Evolutionary conservation across 306 rosid species (phyloP).

Genomic region (Casuarina cunninghamiana): DNA sequence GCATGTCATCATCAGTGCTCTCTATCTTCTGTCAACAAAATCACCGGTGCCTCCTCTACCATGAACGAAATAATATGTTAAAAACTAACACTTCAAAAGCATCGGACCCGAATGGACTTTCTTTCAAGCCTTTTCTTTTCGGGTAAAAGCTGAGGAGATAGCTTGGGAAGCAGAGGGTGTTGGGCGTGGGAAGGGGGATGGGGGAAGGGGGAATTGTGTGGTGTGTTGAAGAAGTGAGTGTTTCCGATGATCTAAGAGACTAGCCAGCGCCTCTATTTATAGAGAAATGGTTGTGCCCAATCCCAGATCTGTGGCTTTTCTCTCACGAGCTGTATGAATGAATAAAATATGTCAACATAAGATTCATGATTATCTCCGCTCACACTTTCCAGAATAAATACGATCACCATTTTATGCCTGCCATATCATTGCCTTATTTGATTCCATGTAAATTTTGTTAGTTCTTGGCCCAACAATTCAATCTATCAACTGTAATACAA

Average conservation of each 20-base stretch:
- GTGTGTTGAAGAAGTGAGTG: constrained; percentile 14
- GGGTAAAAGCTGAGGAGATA: background rate
- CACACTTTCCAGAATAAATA: background rate
- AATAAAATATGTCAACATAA: background rate
- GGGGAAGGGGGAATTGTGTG: background rate
- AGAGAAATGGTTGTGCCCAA: constrained; percentile 22
- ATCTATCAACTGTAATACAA: background rate
- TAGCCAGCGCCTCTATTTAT: constrained; percentile 41
- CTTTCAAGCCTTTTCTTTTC: background rate
- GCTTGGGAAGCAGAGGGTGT: too few relatives aligned
- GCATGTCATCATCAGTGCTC: constrained; percentile 80
- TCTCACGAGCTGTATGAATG: constrained; percentile 8
- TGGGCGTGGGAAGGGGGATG: background rate
- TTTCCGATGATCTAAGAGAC: constrained; percentile 26
- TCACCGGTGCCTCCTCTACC: constrained; percentile 32
- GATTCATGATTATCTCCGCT: constrained; percentile 5
- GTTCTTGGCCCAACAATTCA: background rate
- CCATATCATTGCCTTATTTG: background rate
- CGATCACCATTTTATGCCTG: background rate
- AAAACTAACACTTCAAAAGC: background rate
- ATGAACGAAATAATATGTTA: background rate
- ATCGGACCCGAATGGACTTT: too few relatives aligned
- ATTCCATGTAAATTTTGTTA: background rate
- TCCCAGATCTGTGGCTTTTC: constrained; percentile 3
- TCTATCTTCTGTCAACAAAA: constrained; percentile 88